phyloP scores from a whole-genome alignment of 2,329 filamentous ascomycete species.

The Grosmannia clavigera region DNA sequence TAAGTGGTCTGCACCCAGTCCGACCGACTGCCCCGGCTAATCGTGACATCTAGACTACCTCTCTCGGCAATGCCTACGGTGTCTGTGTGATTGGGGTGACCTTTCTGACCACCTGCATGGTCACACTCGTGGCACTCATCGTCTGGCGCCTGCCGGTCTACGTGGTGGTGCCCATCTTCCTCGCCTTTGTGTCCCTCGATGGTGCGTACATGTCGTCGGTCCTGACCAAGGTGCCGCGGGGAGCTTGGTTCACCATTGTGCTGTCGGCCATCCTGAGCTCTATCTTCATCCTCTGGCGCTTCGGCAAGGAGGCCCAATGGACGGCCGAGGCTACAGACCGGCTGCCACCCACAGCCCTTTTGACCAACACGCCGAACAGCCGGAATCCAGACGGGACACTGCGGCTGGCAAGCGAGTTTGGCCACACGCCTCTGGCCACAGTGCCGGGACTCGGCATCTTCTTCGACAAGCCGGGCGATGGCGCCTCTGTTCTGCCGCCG shows the following conservation, averaged over 20 bases:
- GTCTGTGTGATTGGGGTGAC: constrained; percentile 72
- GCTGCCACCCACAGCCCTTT: constrained; percentile 32
- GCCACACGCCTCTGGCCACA: constrained; percentile 28
- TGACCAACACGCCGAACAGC: constrained; percentile 11
- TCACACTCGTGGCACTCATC: constrained; percentile 57
- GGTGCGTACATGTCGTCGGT: constrained; percentile 58
- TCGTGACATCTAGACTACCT: constrained; percentile 36
- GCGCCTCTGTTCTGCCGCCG: constrained; percentile 34
- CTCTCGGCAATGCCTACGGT: constrained; percentile 62
- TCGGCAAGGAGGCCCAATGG: constrained; percentile 70
- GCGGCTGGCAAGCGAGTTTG: constrained; percentile 19
- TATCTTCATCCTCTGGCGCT: constrained; percentile 65
- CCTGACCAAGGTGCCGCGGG: constrained; percentile 59
- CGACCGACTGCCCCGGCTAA: not conserved
- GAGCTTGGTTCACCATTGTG: constrained; percentile 66
- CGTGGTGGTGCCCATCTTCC: constrained; percentile 48
- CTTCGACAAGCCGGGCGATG: constrained; percentile 62
- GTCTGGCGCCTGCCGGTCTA: constrained; percentile 54
- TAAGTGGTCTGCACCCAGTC: constrained; percentile 18
- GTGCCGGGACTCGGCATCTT: constrained; percentile 56
- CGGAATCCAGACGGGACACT: constrained; percentile 6
- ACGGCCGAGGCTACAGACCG: constrained; percentile 51
- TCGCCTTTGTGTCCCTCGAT: constrained; percentile 54
- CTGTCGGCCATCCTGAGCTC: constrained; percentile 49
- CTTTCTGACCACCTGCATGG: constrained; percentile 66